These are phyloP conservation scores for Xerocomellus intermedius DNA, from an alignment of 768 basidiomycete species.

Conservation along the genomic window DNA sequence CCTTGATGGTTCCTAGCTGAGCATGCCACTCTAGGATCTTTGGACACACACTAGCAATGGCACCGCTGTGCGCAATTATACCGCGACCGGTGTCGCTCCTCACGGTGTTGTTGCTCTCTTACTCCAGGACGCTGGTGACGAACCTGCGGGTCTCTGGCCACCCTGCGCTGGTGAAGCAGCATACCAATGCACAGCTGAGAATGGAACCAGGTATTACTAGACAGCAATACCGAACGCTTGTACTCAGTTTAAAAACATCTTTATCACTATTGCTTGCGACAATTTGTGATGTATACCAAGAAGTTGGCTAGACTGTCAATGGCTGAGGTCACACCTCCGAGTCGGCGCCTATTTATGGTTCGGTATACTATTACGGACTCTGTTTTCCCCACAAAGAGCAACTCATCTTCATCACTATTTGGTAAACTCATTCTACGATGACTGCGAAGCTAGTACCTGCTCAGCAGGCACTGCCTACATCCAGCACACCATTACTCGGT, in stretches of 20 bases:
- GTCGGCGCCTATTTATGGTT: background rate
- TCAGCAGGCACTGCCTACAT: background rate
- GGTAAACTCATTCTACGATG: constrained; percentile 9
- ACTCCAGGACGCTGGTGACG: constrained; percentile 63
- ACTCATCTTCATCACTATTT: background rate
- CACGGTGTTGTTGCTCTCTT: constrained; percentile 68
- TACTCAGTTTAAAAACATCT: background rate
- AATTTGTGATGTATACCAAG: too few relatives aligned
- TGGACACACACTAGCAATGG: constrained; percentile 73
- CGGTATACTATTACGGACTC: too few relatives aligned
- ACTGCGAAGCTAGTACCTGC: background rate
- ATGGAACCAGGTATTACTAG: constrained; percentile 46
- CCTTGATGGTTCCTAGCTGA: background rate
- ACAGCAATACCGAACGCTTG: background rate
- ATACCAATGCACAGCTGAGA: constrained; percentile 56
- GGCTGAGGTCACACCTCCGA: too few relatives aligned
- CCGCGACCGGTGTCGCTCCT: constrained; percentile 45
- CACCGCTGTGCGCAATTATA: constrained; percentile 57
- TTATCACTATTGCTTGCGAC: too few relatives aligned
- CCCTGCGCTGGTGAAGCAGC: constrained; percentile 46
- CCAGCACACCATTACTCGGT: constrained; percentile 23
- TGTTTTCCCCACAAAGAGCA: constrained; percentile 1
- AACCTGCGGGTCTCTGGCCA: constrained; percentile 57
- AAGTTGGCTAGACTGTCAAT: too few relatives aligned
- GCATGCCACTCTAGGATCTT: constrained; percentile 46